Base-by-base conservation (phyloP, 2,329 filamentous ascomycete species). In the Daldinia sp. region DNA sequence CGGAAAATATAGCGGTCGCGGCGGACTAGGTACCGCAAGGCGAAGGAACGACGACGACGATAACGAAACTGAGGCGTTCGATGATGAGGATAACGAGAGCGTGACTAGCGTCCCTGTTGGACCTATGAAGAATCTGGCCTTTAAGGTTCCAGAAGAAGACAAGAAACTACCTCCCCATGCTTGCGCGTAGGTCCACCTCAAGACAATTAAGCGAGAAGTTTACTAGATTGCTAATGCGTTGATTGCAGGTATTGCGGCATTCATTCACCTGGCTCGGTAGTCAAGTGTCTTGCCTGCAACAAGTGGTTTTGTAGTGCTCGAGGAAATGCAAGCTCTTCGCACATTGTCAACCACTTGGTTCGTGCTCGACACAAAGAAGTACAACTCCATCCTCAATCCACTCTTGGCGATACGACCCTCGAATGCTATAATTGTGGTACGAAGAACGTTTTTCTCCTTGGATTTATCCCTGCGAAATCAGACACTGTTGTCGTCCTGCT, bases 281-380 rank as follows among this genome's bases (percentile, higher is more conserved):
- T 99, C 72, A 98, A 97, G 80, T 99, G 95, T 75, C 84, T 99
- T 64, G 86, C 90, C 63, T 99, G 95, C 82, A 94, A 87, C 82
- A 99, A 98, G 77, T 99, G 95, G 95, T 99, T 99, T 77, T 99
- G 95, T 80, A 98, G 94, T 78, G 94, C 94, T 63, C 92, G 94
- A 73, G 94, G 95, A 70, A 99, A 97, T 78, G 94, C 94, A 15
- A 96, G 92, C 52, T 97, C 94, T 23, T 97, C 94, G 30, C 95
- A 99, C 76, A 98, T 99, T 72, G 93, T 99, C 80, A 98, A 98
- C 77, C 95, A 99, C 76, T 87, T 99, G 30, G 95, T 99, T 63
- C 91, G 96, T 73, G 94, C 96, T 68, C 91, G 95, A 67, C 95
- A 99, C 82, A 99, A 98, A 83, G 96, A 99, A 81, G 95, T 99